These are phyloP conservation scores for Lavandula angustifolia DNA, from an alignment of 257 asterid genomes.

Conservation along the genomic window DNA sequence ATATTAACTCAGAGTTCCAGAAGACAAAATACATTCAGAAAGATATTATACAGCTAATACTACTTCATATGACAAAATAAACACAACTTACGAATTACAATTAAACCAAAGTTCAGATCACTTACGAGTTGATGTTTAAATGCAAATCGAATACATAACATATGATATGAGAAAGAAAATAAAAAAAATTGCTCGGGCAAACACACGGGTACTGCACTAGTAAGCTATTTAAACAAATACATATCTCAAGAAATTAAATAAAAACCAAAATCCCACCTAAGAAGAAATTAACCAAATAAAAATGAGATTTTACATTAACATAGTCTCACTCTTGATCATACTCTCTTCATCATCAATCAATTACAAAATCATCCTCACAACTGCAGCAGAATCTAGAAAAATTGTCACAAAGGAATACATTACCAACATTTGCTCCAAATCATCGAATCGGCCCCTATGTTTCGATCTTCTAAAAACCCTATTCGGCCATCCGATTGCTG, in stretches of 20 bases:
- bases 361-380: not conserved
- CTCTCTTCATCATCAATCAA: not conserved
- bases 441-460: conserved; percentile 20
- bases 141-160: too few species aligned
- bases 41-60: too few species aligned
- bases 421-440: conserved; percentile 11
- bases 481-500: conserved; percentile 1
- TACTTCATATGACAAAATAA: too few species aligned
- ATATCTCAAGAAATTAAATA: not conserved
- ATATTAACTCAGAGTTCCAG: too few species aligned
- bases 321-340: conserved; percentile 2
- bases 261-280: not conserved
- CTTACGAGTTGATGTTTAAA: too few species aligned
- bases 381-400: not conserved
- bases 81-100: too few species aligned
- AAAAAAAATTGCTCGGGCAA: too few species aligned
- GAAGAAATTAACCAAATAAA: too few species aligned
- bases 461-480: conserved; percentile 7
- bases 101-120: too few species aligned
- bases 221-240: not conserved
- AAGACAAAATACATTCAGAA: too few species aligned
- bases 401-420: conserved; percentile 20
- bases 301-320: not conserved
- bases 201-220: too few species aligned
- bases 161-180: too few species aligned